Evolutionary conservation across 495 filamentous ascomycete species (phyloP).

Genomic region (Penicillium cataractarum): DNA sequence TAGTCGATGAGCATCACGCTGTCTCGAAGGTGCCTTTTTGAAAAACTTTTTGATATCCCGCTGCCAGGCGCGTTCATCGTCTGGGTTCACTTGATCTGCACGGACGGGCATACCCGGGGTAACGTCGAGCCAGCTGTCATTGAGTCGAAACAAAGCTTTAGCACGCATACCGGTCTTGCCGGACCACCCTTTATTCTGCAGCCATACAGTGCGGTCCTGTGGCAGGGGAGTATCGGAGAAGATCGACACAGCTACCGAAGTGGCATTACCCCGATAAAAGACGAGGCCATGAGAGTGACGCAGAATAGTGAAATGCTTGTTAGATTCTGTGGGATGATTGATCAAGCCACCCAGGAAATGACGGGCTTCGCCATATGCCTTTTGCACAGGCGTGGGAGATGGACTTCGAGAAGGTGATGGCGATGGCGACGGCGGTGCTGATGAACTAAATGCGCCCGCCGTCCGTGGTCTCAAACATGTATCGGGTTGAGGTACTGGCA

Average conservation of each 20-base stretch:
- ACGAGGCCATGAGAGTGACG: slow-evolving; percentile 66
- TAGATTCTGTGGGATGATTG: slow-evolving; percentile 63
- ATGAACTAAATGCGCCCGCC: slow-evolving; percentile 17
- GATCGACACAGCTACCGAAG: slow-evolving; percentile 62
- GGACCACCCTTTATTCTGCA: slow-evolving; percentile 67
- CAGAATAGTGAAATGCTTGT: slow-evolving; percentile 67
- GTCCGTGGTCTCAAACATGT: slow-evolving; percentile 19
- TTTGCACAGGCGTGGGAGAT: slow-evolving; percentile 30
- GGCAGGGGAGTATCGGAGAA: slow-evolving; percentile 63
- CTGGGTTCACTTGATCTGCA: slow-evolving; percentile 46
- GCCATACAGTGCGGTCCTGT: slow-evolving; percentile 60
- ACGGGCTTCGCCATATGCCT: slow-evolving; percentile 57
- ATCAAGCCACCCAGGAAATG: slow-evolving; percentile 68
- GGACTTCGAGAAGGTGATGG: slow-evolving; percentile 6
- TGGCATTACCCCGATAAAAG: slow-evolving; percentile 64
- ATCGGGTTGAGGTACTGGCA: not conserved
- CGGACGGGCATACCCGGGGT: slow-evolving; percentile 56
- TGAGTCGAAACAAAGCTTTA: slow-evolving; percentile 59
- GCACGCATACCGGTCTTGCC: slow-evolving; percentile 70
- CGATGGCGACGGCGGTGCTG: slow-evolving; percentile 11
- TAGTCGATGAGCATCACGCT: slow-evolving; percentile 50
- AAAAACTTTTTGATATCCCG: slow-evolving; percentile 63
- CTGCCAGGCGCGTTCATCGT: slow-evolving; percentile 66
- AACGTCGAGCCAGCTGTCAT: slow-evolving; percentile 64
- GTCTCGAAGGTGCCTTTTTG: slow-evolving; percentile 49